Percentiles rank a stretch among this genome's conserved stretches.
These are phyloP conservation scores for Nematodospora valgi DNA, from an alignment of 805 yeast species.

Conservation along the genomic window DNA sequence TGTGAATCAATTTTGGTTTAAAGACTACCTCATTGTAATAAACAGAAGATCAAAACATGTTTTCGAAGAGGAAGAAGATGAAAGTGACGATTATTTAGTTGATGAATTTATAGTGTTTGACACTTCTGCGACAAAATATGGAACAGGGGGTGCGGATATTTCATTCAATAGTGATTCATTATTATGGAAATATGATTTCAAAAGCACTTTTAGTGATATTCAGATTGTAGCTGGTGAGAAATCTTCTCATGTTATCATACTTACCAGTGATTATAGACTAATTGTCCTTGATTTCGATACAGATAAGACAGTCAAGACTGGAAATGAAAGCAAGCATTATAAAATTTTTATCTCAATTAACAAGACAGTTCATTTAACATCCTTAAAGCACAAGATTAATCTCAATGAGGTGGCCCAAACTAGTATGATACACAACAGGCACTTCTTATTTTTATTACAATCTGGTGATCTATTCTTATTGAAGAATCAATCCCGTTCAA, in stretches of 20 bases:
- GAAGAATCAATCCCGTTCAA: constrained; percentile 23
- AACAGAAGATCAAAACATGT: constrained; percentile 23
- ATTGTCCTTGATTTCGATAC: constrained; percentile 21
- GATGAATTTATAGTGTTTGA: constrained; percentile 38
- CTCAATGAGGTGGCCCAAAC: constrained; percentile 21
- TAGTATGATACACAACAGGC: constrained; percentile 24
- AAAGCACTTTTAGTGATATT: constrained; percentile 18
- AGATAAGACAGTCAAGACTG: constrained; percentile 6
- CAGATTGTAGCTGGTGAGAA: constrained; percentile 11
- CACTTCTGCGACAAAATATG: constrained; percentile 28
- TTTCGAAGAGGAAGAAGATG: constrained; percentile 11
- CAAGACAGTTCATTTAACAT: constrained; percentile 32
- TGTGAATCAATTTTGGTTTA: constrained; percentile 33
- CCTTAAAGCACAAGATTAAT: constrained; percentile 24
- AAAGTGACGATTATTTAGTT: constrained; percentile 12
- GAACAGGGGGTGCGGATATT: constrained; percentile 26
- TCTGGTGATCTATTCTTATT: constrained; percentile 39
- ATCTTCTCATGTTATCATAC: constrained; percentile 16
- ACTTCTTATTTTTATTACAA: constrained; percentile 32
- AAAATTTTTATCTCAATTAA: constrained; percentile 26
- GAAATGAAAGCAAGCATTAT: constrained; percentile 13
- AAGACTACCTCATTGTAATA: constrained; percentile 30
- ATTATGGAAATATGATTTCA: constrained; percentile 37
- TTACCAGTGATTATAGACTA: constrained; percentile 28
- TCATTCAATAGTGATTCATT: constrained; percentile 37